Conservation (phyloP, 345 rosid genomes). For the Abelmoschus esculentus region DNA sequence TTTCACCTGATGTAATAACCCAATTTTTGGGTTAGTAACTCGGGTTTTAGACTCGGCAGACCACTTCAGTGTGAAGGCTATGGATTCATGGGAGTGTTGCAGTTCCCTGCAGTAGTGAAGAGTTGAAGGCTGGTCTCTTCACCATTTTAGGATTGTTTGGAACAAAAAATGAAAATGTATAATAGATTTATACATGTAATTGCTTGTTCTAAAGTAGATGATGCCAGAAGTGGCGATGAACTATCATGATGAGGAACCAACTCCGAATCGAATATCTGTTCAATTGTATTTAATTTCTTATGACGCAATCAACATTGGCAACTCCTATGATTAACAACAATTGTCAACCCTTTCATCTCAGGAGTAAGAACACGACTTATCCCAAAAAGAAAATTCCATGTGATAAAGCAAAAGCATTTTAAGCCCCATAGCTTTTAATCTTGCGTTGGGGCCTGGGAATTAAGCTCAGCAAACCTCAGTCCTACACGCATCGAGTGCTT, state of each 20-base stretch:
- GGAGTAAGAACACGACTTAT: neutral
- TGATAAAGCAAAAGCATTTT: neutral
- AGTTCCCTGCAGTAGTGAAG: constrained; percentile 24
- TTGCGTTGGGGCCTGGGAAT: constrained; percentile 60
- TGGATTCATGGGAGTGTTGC: constrained; percentile 44
- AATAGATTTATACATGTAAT: neutral
- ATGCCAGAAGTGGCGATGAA: too few relatives aligned
- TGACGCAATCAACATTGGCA: too few relatives aligned
- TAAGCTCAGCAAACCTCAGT: constrained; percentile 88
- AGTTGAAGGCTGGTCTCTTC: constrained; percentile 49
- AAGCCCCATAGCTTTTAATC: constrained; percentile 24
- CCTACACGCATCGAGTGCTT: constrained; percentile 97
- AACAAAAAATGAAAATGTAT: neutral
- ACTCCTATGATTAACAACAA: neutral
- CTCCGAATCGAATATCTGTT: too few relatives aligned
- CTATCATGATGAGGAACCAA: too few relatives aligned
- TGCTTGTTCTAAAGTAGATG: too few relatives aligned
- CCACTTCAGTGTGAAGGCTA: constrained; percentile 22
- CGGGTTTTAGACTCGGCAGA: too few relatives aligned
- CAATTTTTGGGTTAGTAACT: too few relatives aligned
- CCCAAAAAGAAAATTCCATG: constrained; percentile 3
- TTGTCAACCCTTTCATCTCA: neutral
- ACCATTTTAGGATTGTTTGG: constrained; percentile 18
- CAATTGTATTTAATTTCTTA: too few relatives aligned
- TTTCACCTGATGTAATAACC: too few relatives aligned